Percentiles rank a stretch among this genome's conserved stretches.
phyloP scores from a whole-genome alignment of 306 rosid genomes.

The Pyrus communis region DNA sequence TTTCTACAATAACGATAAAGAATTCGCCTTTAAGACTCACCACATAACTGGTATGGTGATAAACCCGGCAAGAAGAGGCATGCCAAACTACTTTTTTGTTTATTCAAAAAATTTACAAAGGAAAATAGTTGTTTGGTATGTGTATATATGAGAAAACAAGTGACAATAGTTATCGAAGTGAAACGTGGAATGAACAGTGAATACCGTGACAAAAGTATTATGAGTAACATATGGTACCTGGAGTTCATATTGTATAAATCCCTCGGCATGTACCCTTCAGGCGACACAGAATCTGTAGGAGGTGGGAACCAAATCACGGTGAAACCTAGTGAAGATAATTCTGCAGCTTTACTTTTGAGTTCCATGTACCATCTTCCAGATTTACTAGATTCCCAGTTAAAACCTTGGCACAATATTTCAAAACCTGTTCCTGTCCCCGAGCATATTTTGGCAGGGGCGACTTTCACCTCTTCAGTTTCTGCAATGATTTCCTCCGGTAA shows the following conservation, averaged over 20 bases:
- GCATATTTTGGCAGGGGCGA: conserved; percentile 21
- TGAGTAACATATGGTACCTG: conserved; percentile 40
- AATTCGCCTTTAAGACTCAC: neutral
- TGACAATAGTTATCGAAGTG: neutral
- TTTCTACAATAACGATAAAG: neutral
- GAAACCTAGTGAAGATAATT: conserved; percentile 67
- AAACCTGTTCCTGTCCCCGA: conserved; percentile 80
- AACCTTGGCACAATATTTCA: conserved; percentile 95
- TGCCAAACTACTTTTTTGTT: neutral
- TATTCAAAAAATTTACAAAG: neutral
- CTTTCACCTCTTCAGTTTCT: conserved; percentile 19
- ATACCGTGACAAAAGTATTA: neutral
- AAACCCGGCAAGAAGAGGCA: neutral
- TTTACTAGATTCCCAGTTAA: conserved; percentile 97
- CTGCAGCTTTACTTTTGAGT: conserved; percentile 65
- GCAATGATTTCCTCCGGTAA: conserved; percentile 41
- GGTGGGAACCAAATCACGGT: conserved; percentile 95
- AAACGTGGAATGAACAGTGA: neutral
- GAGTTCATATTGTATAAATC: conserved; percentile 89
- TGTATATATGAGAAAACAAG: neutral
- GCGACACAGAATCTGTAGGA: conserved; percentile 94
- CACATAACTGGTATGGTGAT: neutral
- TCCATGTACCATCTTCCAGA: conserved; percentile 86
- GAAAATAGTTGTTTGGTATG: no score
- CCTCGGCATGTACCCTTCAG: conserved; percentile 93